A percentile compares a stretch with the other conserved stretches of the same genome.
Conservation (phyloP, 192 early-diverging fungal species). For the Dimargaris cristalligena region DNA sequence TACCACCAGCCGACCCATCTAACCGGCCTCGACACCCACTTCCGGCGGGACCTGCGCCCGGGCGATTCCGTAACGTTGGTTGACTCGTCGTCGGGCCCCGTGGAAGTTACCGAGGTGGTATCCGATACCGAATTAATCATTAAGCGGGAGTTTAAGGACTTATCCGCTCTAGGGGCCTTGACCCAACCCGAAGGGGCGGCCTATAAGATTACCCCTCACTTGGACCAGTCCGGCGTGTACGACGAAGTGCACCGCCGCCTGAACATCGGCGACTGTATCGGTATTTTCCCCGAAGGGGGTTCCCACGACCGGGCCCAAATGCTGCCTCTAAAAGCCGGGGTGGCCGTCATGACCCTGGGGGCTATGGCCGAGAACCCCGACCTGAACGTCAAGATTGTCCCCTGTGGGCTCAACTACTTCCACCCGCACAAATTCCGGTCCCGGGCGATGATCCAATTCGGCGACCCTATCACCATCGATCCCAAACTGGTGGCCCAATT, state of each 20-base stretch:
- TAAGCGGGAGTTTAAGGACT: conserved; percentile 58
- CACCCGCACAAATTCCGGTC: conserved; percentile 89
- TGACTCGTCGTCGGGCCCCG: conserved; percentile 31
- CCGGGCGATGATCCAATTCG: conserved; percentile 95
- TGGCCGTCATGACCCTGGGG: conserved; percentile 71
- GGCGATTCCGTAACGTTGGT: conserved; percentile 49
- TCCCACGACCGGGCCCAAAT: conserved; percentile 93
- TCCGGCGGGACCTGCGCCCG: conserved; percentile 43
- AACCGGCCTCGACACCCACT: conserved; percentile 47
- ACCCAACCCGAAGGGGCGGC: conserved; percentile 35
- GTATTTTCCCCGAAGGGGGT: conserved; percentile 98
- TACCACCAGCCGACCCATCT: conserved; percentile 52
- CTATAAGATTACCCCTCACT: conserved; percentile 58
- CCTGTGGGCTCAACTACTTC: conserved; percentile 88
- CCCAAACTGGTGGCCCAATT: conserved; percentile 69
- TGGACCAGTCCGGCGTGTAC: conserved; percentile 84
- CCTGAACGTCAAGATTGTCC: conserved; percentile 84
- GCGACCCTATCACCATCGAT: conserved; percentile 69
- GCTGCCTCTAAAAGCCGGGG: conserved; percentile 86
- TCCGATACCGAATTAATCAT: conserved; percentile 69
- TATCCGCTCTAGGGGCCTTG: conserved; percentile 41
- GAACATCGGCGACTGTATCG: conserved; percentile 56
- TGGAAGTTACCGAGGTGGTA: conserved; percentile 58
- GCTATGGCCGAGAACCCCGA: conserved; percentile 73
- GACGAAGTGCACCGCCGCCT: conserved; percentile 64